Evolutionary conservation across 2,329 filamentous ascomycete genomes (phyloP), one percentile per base, ranked within the genome.

Genomic region (Ophiostoma australiae): DNA sequence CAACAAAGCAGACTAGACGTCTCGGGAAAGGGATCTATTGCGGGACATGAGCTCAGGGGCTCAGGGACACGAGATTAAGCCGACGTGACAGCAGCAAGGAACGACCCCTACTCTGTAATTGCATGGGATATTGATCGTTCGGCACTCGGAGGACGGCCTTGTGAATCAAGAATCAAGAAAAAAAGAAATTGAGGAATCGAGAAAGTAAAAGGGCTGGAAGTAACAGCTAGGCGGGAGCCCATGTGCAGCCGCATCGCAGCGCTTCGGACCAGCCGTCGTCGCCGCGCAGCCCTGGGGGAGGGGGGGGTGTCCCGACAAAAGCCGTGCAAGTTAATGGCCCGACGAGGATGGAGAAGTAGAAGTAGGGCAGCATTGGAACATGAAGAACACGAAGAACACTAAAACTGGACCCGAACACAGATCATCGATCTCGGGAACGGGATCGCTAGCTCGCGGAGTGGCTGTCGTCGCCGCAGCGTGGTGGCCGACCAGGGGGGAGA

Each of bases 381-480:
- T 20, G 27, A 31, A 17, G 1, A 8, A 41, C 5, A 41, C 3
- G 27, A 31, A 31, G 27, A 48, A 48, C 6, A 48, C 7, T 58
- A 31, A 17, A 58, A 13, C 2, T 33, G 58, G 27, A 33, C 7
- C 27, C 27, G 4, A 20, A 23, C 15, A 33, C 8, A 33, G 58
- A 61, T 61, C 27, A 61, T 61, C 58, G 58, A 61, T 61, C 58
- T 61, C 58, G 58, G 58, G 58, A 61, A 35, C 27, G 58, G 58
- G 58, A 63, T 33, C 58, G 35, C 27, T n/a, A 63, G 58, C 58
- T 63, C 58, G 27, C 58, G 58, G 58, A 63, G 58, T 63, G 58
- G 27, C 58, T 63, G 27, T 63, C 58, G 58, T 33, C 58, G 58
- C 58, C 58, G 58, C 63, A 39, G 33, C 33, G 33, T 39, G 10